Base-by-base conservation (phyloP, 225 moss, liverwort and hornwort species). In the Sphagnum contortum region DNA sequence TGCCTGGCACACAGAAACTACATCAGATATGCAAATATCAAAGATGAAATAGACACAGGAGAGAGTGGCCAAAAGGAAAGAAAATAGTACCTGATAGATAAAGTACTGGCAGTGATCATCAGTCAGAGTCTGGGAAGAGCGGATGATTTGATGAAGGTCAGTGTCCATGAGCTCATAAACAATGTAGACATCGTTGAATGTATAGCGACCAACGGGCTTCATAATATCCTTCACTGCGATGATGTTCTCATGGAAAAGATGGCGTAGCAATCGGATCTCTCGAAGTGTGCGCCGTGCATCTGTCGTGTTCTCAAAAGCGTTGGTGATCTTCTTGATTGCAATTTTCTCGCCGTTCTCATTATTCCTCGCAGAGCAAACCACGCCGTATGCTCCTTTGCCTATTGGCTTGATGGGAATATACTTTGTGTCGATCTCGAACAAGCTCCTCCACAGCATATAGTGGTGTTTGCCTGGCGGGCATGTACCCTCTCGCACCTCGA, bases 161-260 rank as follows among this genome's bases (percentile, higher is more conserved):
- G 96, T 96, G 75, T 98, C 96, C 96, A 98, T 98, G 59, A 98
- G 93, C 81, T 98, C 96, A 59, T 98, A 93, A 12, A 93, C 96
- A 67, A 91, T 84, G 76, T 98, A 98, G 44, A 98, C 96, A 63
- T 98, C 96, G 61, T 98, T 98, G 72, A 98, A 98, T 51, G 64
- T 77, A 70, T 79, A 85, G 44, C 84, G 80, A 3, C 87, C 86
- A 12, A 88, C 88, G 3, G 96, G 96, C 69, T 87, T 98, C 93
- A 98, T 93, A 57, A 98, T 93, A 63, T 98, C 96, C 72, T 98
- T 98, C 62, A 93, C 86, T 1, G 87, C 89, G 65, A 98, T 98
- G 48, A 98, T 93, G 65, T 98, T 98, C 71, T 98, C 96, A 64
- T 98, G 96, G 59, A 83, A 92, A 72, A 98, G 72, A 68, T 98